Conservation (phyloP, 2,329 filamentous ascomycete genomes). For the Dactylonectria macrodidyma region DNA sequence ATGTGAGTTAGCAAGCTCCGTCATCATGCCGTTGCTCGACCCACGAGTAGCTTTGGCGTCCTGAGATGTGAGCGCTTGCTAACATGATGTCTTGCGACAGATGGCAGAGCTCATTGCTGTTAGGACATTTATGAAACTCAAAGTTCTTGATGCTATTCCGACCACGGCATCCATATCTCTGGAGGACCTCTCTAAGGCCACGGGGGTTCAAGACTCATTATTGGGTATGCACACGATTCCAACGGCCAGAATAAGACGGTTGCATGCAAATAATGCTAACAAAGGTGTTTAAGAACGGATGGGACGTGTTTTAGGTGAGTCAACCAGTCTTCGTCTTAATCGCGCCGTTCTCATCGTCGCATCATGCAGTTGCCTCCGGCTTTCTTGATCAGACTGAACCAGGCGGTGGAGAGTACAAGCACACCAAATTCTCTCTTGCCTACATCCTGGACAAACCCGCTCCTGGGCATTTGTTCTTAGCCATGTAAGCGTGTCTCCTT, state of each 20-base stretch:
- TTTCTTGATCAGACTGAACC: conserved; percentile 49
- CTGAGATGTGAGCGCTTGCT: conserved; percentile 6
- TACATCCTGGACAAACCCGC: conserved; percentile 47
- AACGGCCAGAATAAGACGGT: not conserved
- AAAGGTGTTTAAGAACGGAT: conserved; percentile 43
- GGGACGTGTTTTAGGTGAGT: conserved; percentile 46
- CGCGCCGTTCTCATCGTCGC: not conserved
- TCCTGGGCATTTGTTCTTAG: conserved; percentile 50
- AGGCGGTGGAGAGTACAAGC: conserved; percentile 48
- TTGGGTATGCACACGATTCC: conserved; percentile 38
- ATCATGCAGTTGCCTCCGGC: conserved; percentile 44
- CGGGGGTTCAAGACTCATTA: conserved; percentile 48
- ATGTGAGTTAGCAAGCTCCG: conserved; percentile 36
- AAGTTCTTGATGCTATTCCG: conserved; percentile 50
- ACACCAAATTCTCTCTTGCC: conserved; percentile 51
- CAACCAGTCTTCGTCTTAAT: not conserved
- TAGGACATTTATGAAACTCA: conserved; percentile 50
- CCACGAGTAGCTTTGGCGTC: not conserved
- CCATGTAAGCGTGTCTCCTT: conserved; percentile 39
- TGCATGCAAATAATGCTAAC: not conserved
- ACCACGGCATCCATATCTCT: conserved; percentile 46
- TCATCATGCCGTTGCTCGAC: no score
- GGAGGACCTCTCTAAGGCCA: conserved; percentile 45
- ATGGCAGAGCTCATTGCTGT: conserved; percentile 50
- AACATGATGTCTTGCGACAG: conserved; percentile 31